Conservation (phyloP, 2,329 filamentous ascomycete genomes). For the Paraphoma sp. region DNA sequence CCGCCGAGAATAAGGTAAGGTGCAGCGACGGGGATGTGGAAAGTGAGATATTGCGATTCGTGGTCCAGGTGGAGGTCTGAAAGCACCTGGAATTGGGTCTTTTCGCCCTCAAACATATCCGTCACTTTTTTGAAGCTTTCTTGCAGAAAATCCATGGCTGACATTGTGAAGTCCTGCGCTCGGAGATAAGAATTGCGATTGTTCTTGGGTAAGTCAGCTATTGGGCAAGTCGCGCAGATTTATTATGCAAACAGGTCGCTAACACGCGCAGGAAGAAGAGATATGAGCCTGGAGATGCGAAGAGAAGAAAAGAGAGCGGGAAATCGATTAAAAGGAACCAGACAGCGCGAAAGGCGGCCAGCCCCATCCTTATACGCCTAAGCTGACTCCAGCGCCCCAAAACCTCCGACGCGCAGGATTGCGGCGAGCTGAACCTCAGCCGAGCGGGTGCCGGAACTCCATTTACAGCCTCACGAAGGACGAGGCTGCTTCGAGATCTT, state of each 20-base stretch:
- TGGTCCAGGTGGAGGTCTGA: constrained; percentile 42
- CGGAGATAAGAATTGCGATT: background rate
- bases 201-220: too few relatives aligned
- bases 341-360: background rate
- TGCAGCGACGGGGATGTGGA: constrained; percentile 37
- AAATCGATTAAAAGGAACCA: background rate
- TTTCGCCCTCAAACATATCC: constrained; percentile 28
- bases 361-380: constrained; percentile 4
- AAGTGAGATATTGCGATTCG: constrained; percentile 38
- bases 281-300: background rate
- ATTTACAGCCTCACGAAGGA: background rate
- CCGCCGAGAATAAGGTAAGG: constrained; percentile 39
- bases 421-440: constrained; percentile 13
- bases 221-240: too few relatives aligned
- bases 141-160: constrained; percentile 3
- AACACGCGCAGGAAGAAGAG: background rate
- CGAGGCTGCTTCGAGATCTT: background rate
- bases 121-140: constrained; percentile 31
- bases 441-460: background rate
- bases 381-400: constrained; percentile 10
- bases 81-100: constrained; percentile 38
- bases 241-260: background rate
- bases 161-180: background rate
- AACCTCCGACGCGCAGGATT: constrained; percentile 6
- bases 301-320: background rate